A percentile compares a stretch with the other conserved stretches of the same genome.
phyloP scores from a whole-genome alignment of 2,329 filamentous ascomycete species.

The Scolecobasidium constrictum region DNA sequence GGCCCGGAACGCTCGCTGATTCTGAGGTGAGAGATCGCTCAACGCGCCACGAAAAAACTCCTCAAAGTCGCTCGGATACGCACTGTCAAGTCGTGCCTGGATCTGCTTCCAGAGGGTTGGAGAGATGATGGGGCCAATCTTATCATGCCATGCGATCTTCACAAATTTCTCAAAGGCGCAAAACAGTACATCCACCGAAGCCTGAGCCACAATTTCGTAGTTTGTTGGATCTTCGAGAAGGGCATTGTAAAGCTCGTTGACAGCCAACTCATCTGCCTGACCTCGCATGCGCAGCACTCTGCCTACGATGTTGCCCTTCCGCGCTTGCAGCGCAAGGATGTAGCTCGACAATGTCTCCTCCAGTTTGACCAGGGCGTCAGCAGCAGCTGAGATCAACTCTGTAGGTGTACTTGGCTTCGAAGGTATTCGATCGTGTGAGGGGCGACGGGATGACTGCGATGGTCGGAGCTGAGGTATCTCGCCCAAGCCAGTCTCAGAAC shows the following conservation, averaged over 20 bases:
- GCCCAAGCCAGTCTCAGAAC: not conserved
- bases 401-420: not conserved
- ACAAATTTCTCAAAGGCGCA: slow-evolving; percentile 91
- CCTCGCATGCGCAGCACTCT: slow-evolving; percentile 61
- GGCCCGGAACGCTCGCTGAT: slow-evolving; percentile 66
- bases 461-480: slow-evolving; percentile 1
- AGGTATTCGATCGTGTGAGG: not conserved
- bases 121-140: slow-evolving; percentile 77
- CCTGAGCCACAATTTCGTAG: slow-evolving; percentile 62
- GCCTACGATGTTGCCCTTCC: slow-evolving; percentile 79
- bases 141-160: slow-evolving; percentile 74
- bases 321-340: slow-evolving; percentile 67
- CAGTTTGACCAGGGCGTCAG: slow-evolving; percentile 46
- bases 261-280: slow-evolving; percentile 61
- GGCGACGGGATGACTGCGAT: not conserved
- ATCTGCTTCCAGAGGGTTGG: slow-evolving; percentile 59
- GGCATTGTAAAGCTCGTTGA: slow-evolving; percentile 85
- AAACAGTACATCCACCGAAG: slow-evolving; percentile 75
- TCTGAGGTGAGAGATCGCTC: slow-evolving; percentile 44
- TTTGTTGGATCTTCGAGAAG: slow-evolving; percentile 76
- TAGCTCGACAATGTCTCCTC: slow-evolving; percentile 83
- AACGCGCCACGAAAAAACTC: slow-evolving; percentile 43
- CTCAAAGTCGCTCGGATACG: slow-evolving; percentile 61
- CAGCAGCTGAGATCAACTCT: slow-evolving; percentile 4
- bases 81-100: slow-evolving; percentile 52